These are phyloP conservation scores for Ustulina deusta DNA, from an alignment of 2,329 filamentous ascomycete species.

Conservation along the genomic window DNA sequence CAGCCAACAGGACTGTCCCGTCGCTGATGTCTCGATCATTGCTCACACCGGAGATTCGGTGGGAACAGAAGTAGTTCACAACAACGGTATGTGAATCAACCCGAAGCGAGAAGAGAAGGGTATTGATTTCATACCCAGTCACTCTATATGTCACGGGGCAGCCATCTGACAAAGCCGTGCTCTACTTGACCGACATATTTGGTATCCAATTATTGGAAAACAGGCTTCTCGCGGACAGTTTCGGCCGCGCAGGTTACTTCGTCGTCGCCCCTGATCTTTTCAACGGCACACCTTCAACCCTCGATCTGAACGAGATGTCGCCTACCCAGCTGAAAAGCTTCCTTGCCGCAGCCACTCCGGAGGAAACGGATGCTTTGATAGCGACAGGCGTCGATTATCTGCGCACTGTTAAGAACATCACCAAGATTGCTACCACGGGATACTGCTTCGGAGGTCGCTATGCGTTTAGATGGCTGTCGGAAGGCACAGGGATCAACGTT, in stretches of 20 bases:
- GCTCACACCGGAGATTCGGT: conserved; percentile 48
- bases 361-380: conserved; percentile 61
- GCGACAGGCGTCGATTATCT: conserved; percentile 60
- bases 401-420: conserved; percentile 60
- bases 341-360: conserved; percentile 54
- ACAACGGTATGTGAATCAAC: conserved; percentile 43
- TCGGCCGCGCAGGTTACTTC: conserved; percentile 53
- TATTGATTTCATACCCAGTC: conserved; percentile 42
- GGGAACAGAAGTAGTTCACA: conserved; percentile 47
- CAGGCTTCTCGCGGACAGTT: conserved; percentile 52
- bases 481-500: conserved; percentile 65
- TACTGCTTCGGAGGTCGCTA: conserved; percentile 76
- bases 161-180: conserved; percentile 46
- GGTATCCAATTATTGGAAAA: conserved; percentile 51
- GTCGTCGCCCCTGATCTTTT: conserved; percentile 53
- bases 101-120: conserved; percentile 1
- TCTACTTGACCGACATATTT: conserved; percentile 52
- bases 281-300: conserved; percentile 50
- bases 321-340: conserved; percentile 45
- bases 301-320: conserved; percentile 48
- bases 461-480: conserved; percentile 64
- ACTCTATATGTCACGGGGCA: conserved; percentile 51
- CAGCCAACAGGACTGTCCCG: conserved; percentile 41
- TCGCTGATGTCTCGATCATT: conserved; percentile 46
- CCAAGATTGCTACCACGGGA: conserved; percentile 67